phyloP scores from a whole-genome alignment of 1,139 yeast genomes.

The Chernovozyma sophiae-reginae region DNA sequence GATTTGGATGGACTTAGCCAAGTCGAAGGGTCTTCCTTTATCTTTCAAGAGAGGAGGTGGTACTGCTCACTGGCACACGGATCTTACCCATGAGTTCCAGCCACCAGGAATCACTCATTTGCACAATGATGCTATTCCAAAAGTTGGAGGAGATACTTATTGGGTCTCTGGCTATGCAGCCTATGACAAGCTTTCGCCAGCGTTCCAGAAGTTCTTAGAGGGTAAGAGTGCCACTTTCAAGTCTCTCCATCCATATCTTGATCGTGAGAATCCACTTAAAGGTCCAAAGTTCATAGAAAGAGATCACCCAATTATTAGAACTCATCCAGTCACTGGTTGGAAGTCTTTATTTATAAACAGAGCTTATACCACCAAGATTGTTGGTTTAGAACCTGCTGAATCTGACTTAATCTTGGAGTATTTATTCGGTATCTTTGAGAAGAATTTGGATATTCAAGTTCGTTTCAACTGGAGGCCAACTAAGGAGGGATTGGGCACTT shows the following conservation, averaged over 20 bases:
- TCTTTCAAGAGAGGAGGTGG: conserved; percentile 31
- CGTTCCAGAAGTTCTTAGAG: conserved; percentile 31
- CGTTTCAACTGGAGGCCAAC: conserved; percentile 53
- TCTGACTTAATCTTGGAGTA: conserved; percentile 29
- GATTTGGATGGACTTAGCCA: conserved; percentile 47
- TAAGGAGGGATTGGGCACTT: conserved; percentile 46
- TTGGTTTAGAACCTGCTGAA: conserved; percentile 33
- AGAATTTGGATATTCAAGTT: conserved; percentile 43
- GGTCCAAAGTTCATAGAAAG: conserved; percentile 34
- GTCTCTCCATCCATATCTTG: conserved; percentile 32
- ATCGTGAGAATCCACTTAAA: conserved; percentile 27
- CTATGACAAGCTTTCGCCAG: conserved; percentile 35
- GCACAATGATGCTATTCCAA: conserved; percentile 32
- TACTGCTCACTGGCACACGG: conserved; percentile 36
- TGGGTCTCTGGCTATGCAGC: conserved; percentile 39
- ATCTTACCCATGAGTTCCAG: conserved; percentile 32
- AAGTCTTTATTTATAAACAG: conserved; percentile 36
- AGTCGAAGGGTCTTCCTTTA: conserved; percentile 18
- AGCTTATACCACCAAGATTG: conserved; percentile 32
- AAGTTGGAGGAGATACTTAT: conserved; percentile 33
- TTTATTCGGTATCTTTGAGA: conserved; percentile 30
- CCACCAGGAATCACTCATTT: conserved; percentile 38
- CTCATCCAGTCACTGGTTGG: conserved; percentile 45
- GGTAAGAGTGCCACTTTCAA: conserved; percentile 33
- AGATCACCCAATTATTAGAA: conserved; percentile 38